Evolutionary conservation across 768 basidiomycete genomes (phyloP).

Genomic region (Coprinopsis cinerea): DNA sequence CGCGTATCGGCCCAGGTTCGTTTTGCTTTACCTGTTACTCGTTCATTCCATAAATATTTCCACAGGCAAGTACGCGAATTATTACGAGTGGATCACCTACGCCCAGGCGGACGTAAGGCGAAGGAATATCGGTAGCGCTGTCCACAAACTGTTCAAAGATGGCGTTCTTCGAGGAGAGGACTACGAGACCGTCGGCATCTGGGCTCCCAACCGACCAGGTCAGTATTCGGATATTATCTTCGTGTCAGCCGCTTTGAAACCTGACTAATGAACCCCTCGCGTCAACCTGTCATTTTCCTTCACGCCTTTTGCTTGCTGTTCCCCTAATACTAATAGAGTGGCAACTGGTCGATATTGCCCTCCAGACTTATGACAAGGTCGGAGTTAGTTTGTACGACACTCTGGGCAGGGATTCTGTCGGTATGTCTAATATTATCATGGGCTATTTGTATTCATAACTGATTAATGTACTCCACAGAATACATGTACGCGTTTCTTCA

Average conservation of each 20-base stretch:
- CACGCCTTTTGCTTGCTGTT: too few species aligned
- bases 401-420: slow-evolving; percentile 81
- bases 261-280: too few species aligned
- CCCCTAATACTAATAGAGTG: slow-evolving; percentile 78
- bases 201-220: slow-evolving; percentile 79
- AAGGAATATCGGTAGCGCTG: slow-evolving; percentile 67
- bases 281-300: not conserved
- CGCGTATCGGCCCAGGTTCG: slow-evolving; percentile 55
- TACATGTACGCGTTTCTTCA: slow-evolving; percentile 50
- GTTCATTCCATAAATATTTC: not conserved
- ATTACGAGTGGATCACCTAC: slow-evolving; percentile 73
- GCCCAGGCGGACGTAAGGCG: slow-evolving; percentile 63
- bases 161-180: slow-evolving; percentile 57
- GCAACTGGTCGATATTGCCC: slow-evolving; percentile 83
- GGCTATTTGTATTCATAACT: slow-evolving; percentile 5
- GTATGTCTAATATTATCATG: slow-evolving; percentile 32
- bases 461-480: slow-evolving; percentile 39
- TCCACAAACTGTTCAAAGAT: slow-evolving; percentile 57
- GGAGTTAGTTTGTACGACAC: slow-evolving; percentile 91
- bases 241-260: not conserved
- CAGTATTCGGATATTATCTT: not conserved
- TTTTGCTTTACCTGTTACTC: slow-evolving; percentile 39
- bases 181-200: slow-evolving; percentile 70
- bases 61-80: slow-evolving; percentile 40
- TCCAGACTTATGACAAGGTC: slow-evolving; percentile 74